Evolutionary conservation across 257 asterid genomes (phyloP), one percentile per base, ranked within the genome.

Genomic region (Petunia axillaris): DNA sequence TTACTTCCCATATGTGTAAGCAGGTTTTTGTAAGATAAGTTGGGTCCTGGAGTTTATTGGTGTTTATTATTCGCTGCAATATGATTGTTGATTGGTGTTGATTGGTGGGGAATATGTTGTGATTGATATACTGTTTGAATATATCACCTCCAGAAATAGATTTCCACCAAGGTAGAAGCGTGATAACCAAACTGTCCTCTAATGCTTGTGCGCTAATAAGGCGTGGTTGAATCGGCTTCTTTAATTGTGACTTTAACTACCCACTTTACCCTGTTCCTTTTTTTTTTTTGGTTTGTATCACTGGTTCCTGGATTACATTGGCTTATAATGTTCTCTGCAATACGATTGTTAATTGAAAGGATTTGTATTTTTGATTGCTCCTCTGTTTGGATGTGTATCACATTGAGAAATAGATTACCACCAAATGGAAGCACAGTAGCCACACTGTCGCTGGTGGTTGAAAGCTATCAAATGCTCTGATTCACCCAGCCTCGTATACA

Each of bases 1-100:
- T 35, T 46, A 71, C 77, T 25, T 46, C 2, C 62, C 44, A 5
- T 35, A 11, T 71, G 44, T 71, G 8, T 4, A 71, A 48, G 58
- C 77, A 50, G 44, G 60, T 46, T 15, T 60, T 48, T 48, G 77
- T 25, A 48, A 50, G 9, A 48, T 0, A 48, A 71, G 44, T 71
- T 35, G 44, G 8, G 44, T 71, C 35, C 35, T 70, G 25, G 25
- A 48, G 58, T 36, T 25, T 71, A 71, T 8, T 48, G 13, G 77
- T 71, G 77, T 25, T 2, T 46, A 48, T 25, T 50, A 48, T 50
- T 35, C 44, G 5, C 11, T 2, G 6, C 77, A 8, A 71, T 43
- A 25, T 71, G 43, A 71, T 9, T 71, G 77, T 48, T 71, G 77
- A 35, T 48, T 71, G 54, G 16, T 71, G 77, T 48, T 71, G 77